Conservation (phyloP, 768 basidiomycete species). For the Candolleomyces efflorescens region DNA sequence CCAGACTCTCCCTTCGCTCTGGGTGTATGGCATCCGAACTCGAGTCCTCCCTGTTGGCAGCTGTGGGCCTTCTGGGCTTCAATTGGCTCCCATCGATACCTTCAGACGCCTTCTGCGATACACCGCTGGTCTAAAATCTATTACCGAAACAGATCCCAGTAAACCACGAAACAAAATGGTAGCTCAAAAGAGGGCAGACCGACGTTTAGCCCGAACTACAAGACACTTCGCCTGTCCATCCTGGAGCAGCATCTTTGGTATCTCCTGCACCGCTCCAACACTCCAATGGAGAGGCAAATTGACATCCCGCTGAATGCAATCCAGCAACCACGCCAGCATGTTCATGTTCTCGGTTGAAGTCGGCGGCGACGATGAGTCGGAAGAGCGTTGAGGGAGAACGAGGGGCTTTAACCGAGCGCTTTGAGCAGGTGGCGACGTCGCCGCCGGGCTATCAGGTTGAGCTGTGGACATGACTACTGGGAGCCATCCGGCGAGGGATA, state of each 20-base stretch:
- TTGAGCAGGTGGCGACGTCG: not conserved
- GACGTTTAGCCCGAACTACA: constrained; percentile 5
- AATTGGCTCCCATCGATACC: no score
- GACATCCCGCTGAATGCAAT: constrained; percentile 6
- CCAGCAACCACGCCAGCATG: constrained; percentile 7
- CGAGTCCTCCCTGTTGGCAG: no score
- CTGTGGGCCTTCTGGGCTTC: no score
- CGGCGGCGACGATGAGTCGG: not conserved
- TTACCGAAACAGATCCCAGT: not conserved
- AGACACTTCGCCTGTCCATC: constrained; percentile 7
- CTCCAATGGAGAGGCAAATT: constrained; percentile 4
- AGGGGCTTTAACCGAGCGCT: not conserved
- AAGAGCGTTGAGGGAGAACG: not conserved
- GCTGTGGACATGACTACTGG: not conserved
- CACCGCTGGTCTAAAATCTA: no score
- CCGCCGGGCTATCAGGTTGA: not conserved
- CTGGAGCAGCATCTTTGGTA: not conserved
- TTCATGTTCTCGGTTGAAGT: not conserved
- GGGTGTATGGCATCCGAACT: no score
- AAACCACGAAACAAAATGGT: not conserved
- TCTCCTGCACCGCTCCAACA: not conserved
- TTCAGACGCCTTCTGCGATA: no score
- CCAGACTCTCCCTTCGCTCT: no score
- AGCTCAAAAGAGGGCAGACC: constrained; percentile 4
- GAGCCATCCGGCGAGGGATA: constrained; percentile 5